Percentiles rank a stretch among this genome's conserved stretches.
These are phyloP conservation scores for Brassica incana DNA, from an alignment of 345 rosid genomes.

Conservation along the genomic window DNA sequence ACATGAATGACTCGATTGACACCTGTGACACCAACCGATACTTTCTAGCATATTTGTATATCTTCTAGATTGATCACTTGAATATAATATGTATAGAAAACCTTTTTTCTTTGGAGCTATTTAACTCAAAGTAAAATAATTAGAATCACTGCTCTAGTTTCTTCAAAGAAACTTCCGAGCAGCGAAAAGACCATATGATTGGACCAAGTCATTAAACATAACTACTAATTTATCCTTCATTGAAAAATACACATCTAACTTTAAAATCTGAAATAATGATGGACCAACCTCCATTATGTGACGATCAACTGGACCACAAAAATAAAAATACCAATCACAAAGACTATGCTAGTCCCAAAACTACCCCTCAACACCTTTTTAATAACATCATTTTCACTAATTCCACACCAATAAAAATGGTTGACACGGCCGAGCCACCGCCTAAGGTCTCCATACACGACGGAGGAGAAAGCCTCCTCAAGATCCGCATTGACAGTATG, in stretches of 20 bases:
- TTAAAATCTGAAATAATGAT: not conserved
- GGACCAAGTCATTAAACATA: slow-evolving; percentile 25
- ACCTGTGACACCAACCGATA: not conserved
- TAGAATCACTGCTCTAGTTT: not conserved
- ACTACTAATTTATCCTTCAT: not conserved
- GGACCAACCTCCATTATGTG: slow-evolving; percentile 7
- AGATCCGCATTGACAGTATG: slow-evolving; percentile 33
- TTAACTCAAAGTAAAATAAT: not conserved
- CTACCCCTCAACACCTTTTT: slow-evolving; percentile 9
- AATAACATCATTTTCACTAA: slow-evolving; percentile 4
- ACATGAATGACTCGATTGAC: not conserved
- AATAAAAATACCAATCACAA: slow-evolving; percentile 1
- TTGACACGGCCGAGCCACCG: slow-evolving; percentile 1
- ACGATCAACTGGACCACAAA: slow-evolving; percentile 19
- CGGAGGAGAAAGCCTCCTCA: slow-evolving; percentile 24
- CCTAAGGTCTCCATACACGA: not conserved
- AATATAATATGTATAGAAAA: not conserved
- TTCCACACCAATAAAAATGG: slow-evolving; percentile 20
- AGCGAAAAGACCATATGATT: slow-evolving; percentile 9
- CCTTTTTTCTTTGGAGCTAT: not conserved
- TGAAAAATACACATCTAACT: not conserved
- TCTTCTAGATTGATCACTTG: not conserved
- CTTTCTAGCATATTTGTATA: not conserved
- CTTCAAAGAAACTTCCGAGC: not conserved
- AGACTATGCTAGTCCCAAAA: not conserved